Conservation (phyloP, 768 basidiomycete genomes). For the Xerocomus potaroensis region DNA sequence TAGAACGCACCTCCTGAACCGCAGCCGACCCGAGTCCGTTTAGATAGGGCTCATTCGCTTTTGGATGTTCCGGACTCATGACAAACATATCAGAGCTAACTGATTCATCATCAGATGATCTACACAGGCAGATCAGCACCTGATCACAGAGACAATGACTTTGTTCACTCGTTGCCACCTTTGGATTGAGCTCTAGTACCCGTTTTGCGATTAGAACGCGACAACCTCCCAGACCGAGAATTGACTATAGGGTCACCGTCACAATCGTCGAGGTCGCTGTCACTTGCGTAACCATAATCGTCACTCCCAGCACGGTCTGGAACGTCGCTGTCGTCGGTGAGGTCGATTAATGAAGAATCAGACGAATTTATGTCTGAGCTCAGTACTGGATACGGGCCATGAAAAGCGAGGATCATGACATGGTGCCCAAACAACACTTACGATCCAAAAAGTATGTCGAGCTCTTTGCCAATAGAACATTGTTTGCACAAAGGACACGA, state of each 20-base stretch:
- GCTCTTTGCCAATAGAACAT: slow-evolving; percentile 21
- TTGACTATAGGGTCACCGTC: not conserved
- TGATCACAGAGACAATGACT: not conserved
- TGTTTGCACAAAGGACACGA: slow-evolving; percentile 26
- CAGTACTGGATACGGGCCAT: slow-evolving; percentile 8
- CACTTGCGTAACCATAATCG: slow-evolving; percentile 31
- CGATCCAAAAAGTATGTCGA: slow-evolving; percentile 28
- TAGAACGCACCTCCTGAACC: not conserved
- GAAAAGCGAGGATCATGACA: not conserved
- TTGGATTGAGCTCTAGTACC: not conserved
- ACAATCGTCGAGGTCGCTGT: slow-evolving; percentile 35
- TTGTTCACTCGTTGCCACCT: slow-evolving; percentile 8
- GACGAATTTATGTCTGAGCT: slow-evolving; percentile 8
- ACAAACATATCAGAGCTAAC: slow-evolving; percentile 15
- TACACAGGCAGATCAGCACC: slow-evolving; percentile 3
- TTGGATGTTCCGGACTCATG: slow-evolving; percentile 13
- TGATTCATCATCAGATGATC: slow-evolving; percentile 13
- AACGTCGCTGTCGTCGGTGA: slow-evolving; percentile 11
- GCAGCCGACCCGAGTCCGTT: slow-evolving; percentile 1
- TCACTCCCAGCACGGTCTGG: slow-evolving; percentile 5
- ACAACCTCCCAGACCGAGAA: not conserved
- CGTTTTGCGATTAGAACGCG: not conserved
- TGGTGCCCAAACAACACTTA: slow-evolving; percentile 8
- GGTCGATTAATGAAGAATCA: slow-evolving; percentile 11
- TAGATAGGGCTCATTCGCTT: not conserved